These are phyloP conservation scores for Fragaria iinumae DNA, from an alignment of 306 rosid genomes.

Conservation along the genomic window DNA sequence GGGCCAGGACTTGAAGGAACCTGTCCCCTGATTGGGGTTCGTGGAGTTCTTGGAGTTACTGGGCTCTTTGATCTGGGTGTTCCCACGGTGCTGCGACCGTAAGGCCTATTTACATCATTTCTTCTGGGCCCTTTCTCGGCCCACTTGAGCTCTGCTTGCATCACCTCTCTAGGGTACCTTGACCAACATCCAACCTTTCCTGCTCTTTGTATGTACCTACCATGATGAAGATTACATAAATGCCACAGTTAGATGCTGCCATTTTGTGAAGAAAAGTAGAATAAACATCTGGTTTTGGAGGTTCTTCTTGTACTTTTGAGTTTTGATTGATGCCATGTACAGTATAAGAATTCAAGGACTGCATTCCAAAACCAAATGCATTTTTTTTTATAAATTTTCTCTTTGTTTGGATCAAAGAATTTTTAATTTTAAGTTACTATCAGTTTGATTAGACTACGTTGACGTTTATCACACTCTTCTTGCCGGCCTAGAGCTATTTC, in stretches of 20 bases:
- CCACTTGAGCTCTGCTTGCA: conserved; percentile 68
- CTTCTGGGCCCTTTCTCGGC: conserved; percentile 78
- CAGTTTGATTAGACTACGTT: background rate
- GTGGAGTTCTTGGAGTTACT: conserved; percentile 26
- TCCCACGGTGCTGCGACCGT: conserved; percentile 25
- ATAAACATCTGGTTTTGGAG: background rate
- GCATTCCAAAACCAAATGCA: background rate
- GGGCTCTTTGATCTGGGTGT: conserved; percentile 40
- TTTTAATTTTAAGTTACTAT: conserved; percentile 2
- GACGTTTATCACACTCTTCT: background rate
- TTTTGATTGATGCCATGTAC: conserved; percentile 1
- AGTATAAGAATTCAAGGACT: conserved; percentile 11
- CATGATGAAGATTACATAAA: background rate
- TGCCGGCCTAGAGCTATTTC: background rate
- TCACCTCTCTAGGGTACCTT: conserved; percentile 54
- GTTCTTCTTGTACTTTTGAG: conserved; percentile 2
- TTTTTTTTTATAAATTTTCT: background rate
- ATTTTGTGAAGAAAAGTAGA: background rate
- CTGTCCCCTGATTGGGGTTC: conserved; percentile 22
- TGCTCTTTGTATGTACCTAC: conserved; percentile 71
- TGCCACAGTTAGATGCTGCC: background rate
- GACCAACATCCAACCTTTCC: conserved; percentile 55
- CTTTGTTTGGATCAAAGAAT: background rate
- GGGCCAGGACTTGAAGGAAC: conserved; percentile 18
- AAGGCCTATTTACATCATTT: conserved; percentile 36